These are phyloP conservation scores for Arctium lappa DNA, from an alignment of 129 eudicot genomes.

Conservation along the genomic window DNA sequence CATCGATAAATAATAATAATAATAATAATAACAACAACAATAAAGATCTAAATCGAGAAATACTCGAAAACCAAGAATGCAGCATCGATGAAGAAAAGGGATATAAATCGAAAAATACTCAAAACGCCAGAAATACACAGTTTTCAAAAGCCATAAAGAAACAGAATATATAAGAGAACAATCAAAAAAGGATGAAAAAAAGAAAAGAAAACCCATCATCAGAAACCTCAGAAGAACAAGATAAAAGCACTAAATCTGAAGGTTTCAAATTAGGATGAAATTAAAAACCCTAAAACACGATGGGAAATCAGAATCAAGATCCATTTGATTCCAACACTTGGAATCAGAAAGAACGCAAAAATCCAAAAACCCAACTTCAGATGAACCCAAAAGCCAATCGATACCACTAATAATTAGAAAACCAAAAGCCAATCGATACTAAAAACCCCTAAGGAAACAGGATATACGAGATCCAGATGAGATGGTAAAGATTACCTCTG, in stretches of 20 bases:
- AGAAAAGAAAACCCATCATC: background rate
- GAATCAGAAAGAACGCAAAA: background rate
- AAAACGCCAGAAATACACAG: background rate
- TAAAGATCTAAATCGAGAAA: too few relatives aligned
- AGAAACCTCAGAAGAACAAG: background rate
- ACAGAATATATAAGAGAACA: background rate
- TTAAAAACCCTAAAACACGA: background rate
- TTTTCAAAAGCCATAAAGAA: background rate
- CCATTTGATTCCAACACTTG: background rate
- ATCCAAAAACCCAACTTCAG: background rate
- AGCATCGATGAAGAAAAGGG: background rate
- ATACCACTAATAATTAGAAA: background rate
- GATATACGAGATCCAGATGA: background rate
- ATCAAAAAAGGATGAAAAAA: background rate
- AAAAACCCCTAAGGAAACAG: background rate
- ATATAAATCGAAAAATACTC: background rate
- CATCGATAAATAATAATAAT: background rate
- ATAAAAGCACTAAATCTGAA: background rate
- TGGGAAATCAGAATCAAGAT: background rate
- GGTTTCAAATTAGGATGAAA: background rate
- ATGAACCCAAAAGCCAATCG: background rate
- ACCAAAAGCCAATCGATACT: background rate
- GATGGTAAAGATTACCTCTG: constrained; percentile 38
- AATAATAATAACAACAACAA: too few relatives aligned
- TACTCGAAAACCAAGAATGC: too few relatives aligned